These are phyloP conservation scores for Tetragonia tetragonoides DNA, from an alignment of 148 eudicot species.

Conservation along the genomic window DNA sequence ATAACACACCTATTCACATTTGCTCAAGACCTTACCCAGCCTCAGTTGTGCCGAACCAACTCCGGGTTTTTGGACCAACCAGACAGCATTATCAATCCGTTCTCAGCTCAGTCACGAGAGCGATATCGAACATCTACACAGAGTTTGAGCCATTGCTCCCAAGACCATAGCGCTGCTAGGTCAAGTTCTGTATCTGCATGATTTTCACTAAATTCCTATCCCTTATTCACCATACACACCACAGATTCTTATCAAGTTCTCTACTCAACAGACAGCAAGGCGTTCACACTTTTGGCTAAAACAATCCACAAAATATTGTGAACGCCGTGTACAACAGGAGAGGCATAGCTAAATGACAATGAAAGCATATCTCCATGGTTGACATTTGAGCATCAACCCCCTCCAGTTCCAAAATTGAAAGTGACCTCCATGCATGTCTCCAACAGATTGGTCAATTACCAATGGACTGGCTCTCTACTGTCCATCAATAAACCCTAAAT, in stretches of 20 bases:
- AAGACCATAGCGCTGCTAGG: background rate
- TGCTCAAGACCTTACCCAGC: too few relatives aligned
- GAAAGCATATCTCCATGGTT: background rate
- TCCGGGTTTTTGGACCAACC: background rate
- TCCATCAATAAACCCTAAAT: background rate
- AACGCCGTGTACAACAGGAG: background rate
- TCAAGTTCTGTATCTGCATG: background rate
- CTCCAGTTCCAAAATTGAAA: background rate
- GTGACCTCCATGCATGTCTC: slow-evolving; percentile 6
- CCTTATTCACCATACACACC: background rate
- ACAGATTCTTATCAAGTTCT: background rate
- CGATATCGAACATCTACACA: too few relatives aligned
- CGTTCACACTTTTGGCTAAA: background rate
- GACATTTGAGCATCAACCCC: slow-evolving; percentile 7
- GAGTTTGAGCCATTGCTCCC: too few relatives aligned
- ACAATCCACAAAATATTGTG: background rate
- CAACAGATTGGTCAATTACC: background rate
- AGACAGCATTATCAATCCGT: too few relatives aligned
- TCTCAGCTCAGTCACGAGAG: background rate
- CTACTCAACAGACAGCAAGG: background rate
- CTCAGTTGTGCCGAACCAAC: background rate
- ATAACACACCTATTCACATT: too few relatives aligned
- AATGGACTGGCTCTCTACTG: background rate
- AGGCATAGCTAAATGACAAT: background rate
- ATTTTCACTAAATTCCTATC: background rate